A percentile compares a stretch with the other conserved stretches of the same genome.
Conservation (phyloP, 768 basidiomycete genomes). For the Mycena polygramma region DNA sequence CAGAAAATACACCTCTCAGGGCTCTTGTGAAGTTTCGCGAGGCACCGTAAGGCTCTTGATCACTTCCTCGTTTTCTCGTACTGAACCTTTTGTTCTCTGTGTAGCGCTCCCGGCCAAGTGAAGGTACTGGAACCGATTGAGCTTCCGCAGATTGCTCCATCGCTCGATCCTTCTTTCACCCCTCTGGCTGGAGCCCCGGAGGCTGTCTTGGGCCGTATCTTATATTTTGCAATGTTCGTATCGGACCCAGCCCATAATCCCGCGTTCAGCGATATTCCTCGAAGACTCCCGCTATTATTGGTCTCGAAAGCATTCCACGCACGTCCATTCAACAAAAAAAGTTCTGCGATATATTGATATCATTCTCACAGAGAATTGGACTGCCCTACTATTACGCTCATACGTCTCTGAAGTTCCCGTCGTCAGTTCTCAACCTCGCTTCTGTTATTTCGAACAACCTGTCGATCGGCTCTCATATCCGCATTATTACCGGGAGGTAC, state of each 20-base stretch:
- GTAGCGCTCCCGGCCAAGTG: not conserved
- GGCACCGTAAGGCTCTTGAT: too few relatives aligned
- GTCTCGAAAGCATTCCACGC: conserved; percentile 14
- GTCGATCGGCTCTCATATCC: conserved; percentile 5
- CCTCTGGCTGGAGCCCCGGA: conserved; percentile 7
- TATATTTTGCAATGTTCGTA: conserved; percentile 25
- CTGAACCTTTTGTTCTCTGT: too few relatives aligned
- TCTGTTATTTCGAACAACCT: not conserved
- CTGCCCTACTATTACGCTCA: conserved; percentile 13
- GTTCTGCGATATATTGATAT: not conserved
- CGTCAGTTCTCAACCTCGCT: not conserved
- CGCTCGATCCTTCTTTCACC: conserved; percentile 8
- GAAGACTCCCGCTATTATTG: conserved; percentile 6
- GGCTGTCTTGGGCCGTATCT: conserved; percentile 3
- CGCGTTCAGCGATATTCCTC: not conserved
- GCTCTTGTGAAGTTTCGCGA: too few relatives aligned
- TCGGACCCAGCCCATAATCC: not conserved
- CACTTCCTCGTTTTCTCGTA: too few relatives aligned
- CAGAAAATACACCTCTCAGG: too few relatives aligned
- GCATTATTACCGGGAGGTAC: not conserved
- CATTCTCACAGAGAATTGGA: conserved; percentile 8
- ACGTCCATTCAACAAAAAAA: not conserved
- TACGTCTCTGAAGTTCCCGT: not conserved
- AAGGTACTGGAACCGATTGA: not conserved
- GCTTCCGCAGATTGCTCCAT: not conserved